Percentiles rank a stretch among this genome's conserved stretches.
phyloP scores from a whole-genome alignment of 331 rosid genomes.

The Quercus tomentella region DNA sequence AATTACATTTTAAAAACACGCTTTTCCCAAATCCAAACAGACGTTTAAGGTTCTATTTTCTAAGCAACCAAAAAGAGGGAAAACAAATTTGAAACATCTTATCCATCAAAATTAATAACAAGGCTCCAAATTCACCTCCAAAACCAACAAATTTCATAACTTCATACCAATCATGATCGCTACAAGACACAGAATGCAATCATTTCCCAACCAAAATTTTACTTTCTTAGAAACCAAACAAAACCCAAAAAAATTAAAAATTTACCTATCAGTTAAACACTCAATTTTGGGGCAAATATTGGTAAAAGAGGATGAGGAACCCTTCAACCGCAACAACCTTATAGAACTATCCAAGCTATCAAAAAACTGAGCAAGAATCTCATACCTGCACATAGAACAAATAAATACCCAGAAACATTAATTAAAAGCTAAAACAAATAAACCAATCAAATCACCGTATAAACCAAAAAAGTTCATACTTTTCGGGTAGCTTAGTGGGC shows the following conservation, averaged over 20 bases:
- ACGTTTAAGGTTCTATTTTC: not conserved
- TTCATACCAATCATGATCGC: not conserved
- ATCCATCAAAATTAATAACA: not conserved
- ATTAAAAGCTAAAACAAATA: not conserved
- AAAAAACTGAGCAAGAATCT: constrained; percentile 47
- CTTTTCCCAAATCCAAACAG: not conserved
- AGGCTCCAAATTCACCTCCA: not conserved
- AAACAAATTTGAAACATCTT: too few relatives aligned
- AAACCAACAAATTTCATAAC: not conserved
- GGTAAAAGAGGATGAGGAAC: constrained; percentile 37
- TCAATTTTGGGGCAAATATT: constrained; percentile 46
- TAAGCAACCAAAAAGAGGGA: not conserved
- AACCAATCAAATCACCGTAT: not conserved
- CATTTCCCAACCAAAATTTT: not conserved
- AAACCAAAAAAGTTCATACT: constrained; percentile 12
- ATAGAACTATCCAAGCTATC: constrained; percentile 56
- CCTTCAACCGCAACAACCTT: constrained; percentile 43
- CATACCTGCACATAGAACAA: constrained; percentile 43
- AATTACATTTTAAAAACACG: too few relatives aligned
- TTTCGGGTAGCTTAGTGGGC: constrained; percentile 41
- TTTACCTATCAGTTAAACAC: constrained; percentile 66
- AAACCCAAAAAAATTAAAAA: not conserved
- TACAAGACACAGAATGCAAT: not conserved
- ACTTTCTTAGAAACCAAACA: not conserved
- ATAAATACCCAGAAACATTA: not conserved